Conservation (phyloP, 441 rosid species). For the Macaranga tanarius region DNA sequence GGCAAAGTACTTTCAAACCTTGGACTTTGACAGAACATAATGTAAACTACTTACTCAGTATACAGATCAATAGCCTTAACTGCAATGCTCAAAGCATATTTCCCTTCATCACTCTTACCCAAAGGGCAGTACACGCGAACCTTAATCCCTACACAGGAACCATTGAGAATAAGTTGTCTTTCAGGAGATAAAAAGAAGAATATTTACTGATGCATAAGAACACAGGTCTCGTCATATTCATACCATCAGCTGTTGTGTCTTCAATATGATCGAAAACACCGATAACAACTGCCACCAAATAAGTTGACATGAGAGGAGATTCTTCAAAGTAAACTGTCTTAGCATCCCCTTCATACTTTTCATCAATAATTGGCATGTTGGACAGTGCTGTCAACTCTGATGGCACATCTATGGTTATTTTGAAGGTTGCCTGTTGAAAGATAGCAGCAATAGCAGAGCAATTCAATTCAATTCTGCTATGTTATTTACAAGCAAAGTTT, state of each 20-base stretch:
- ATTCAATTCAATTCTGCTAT: neutral
- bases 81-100: too few relatives aligned
- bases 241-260: conserved; percentile 33
- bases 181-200: neutral
- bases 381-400: conserved; percentile 34
- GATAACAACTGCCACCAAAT: conserved; percentile 43
- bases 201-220: neutral
- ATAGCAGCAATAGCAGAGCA: neutral
- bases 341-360: conserved; percentile 21
- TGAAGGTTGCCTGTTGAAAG: conserved; percentile 40
- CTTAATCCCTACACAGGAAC: conserved; percentile 32
- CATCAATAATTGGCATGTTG: conserved; percentile 43
- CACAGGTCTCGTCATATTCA: neutral
- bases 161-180: neutral
- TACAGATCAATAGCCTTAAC: too few relatives aligned
- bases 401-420: conserved; percentile 33
- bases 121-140: conserved; percentile 25
- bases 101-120: too few relatives aligned
- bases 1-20: too few relatives aligned
- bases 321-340: conserved; percentile 40
- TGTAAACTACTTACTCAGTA: too few relatives aligned
- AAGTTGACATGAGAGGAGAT: conserved; percentile 45
- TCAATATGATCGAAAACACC: conserved; percentile 42
- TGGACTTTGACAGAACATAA: too few relatives aligned
- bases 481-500: neutral